Base-by-base conservation (phyloP, 2,329 filamentous ascomycete genomes). In the Aspergillus melleus region DNA sequence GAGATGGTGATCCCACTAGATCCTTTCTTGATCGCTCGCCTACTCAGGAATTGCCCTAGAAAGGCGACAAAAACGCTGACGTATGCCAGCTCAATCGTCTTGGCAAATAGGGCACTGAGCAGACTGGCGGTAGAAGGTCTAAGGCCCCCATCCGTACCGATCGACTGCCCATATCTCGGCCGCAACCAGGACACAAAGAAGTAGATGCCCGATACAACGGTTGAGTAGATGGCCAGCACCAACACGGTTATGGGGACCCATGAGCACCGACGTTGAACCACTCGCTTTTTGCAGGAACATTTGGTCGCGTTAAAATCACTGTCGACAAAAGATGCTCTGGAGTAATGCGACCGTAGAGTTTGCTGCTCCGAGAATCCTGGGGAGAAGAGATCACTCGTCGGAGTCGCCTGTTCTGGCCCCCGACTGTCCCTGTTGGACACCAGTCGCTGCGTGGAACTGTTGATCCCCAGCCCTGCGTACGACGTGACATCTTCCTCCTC, bases 41-140 rank as follows among this genome's bases (percentile, higher is more conserved):
- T 81, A n/a, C 86, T 91, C 16, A 94, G 76, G 0, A 90, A 84
- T 71, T 95, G 91, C 0, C 91, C 91, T 0, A 93, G 72, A 57
- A 90, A 90, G 0, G 88, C 84, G 1, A 93, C 88, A 61, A 91
- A 90, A 0, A 91, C 87, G 0, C 90, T 91, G 3, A 91, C 89
- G 68, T 92, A 94, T 0, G 88, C 87, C 64, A 93, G 71, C 74
- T 94, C 91, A 52, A 93, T 90, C 0, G 88, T 84, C 74, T 93
- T 94, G 9, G 90, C 89, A 39, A 91, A 77, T 2, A 91, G 74
- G 0, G 89, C 84, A n/a, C 86, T 87, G 0, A 93, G 69, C 1
- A 90, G 74, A 1, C 86, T 87, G 0, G 90, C 90, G 1, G 86
- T 88, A 0, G 86, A 83, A 0, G 88, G 86, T 0, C 79, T 77